Conservation (phyloP, 768 basidiomycete species). For the Tricholoma hemisulphureum region DNA sequence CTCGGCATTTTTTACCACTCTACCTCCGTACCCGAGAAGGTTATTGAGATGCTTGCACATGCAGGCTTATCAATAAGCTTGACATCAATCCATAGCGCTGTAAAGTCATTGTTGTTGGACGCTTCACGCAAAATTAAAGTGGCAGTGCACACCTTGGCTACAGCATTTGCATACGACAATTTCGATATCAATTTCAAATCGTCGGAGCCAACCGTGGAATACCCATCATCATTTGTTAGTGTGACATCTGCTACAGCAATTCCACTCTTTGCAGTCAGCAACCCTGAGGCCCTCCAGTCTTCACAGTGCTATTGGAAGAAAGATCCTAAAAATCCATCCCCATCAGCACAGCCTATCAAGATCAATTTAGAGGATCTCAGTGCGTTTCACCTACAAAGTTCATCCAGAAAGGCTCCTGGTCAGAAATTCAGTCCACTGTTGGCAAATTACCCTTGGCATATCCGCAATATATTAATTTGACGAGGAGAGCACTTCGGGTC, state of each 20-base stretch:
- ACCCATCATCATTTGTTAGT: slow-evolving; percentile 18
- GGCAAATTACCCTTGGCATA: slow-evolving; percentile 11
- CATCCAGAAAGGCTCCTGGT: slow-evolving; percentile 9
- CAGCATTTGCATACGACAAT: slow-evolving; percentile 35
- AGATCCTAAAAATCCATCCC: slow-evolving; percentile 18
- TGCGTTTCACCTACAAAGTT: slow-evolving; percentile 5
- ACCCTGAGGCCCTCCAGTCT: slow-evolving; percentile 21
- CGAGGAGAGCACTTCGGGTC: slow-evolving; percentile 11
- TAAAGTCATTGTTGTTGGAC: slow-evolving; percentile 18
- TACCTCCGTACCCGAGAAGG: no score
- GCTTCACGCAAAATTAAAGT: slow-evolving; percentile 5
- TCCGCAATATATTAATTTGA: slow-evolving; percentile 8
- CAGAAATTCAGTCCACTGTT: slow-evolving; percentile 1
- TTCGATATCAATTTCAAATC: slow-evolving; percentile 33
- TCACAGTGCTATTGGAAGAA: slow-evolving; percentile 30
- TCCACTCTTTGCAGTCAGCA: slow-evolving; percentile 16
- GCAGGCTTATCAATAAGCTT: no score
- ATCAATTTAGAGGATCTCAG: not conserved
- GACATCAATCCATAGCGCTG: slow-evolving; percentile 16
- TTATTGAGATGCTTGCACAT: no score
- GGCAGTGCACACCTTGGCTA: slow-evolving; percentile 18
- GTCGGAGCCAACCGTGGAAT: slow-evolving; percentile 25
- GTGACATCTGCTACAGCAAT: slow-evolving; percentile 28
- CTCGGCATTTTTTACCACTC: no score
- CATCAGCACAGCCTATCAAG: not conserved